phyloP scores from a whole-genome alignment of 2,329 filamentous ascomycete species.

The Sclerotinia borealis region DNA sequence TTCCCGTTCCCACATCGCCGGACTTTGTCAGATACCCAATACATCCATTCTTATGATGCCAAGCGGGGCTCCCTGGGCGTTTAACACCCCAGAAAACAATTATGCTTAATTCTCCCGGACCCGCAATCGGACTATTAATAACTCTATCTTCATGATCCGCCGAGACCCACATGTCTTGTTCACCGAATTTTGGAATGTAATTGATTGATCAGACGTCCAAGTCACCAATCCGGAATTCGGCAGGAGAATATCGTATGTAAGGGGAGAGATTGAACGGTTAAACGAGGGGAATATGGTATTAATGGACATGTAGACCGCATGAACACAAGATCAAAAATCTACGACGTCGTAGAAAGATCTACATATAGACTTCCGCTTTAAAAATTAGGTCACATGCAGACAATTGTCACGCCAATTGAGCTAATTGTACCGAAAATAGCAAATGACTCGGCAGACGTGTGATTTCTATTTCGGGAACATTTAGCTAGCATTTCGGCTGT shows the following conservation, averaged over 20 bases:
- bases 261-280: neutral
- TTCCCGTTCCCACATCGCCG: neutral
- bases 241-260: neutral
- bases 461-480: conserved; percentile 2
- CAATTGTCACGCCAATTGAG: neutral
- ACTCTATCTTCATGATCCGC: neutral
- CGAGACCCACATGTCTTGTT: neutral
- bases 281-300: neutral
- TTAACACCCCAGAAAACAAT: neutral
- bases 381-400: neutral
- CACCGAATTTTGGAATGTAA: neutral
- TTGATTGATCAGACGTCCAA: too few species aligned
- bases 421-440: conserved; percentile 3
- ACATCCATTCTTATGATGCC: neutral
- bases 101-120: neutral
- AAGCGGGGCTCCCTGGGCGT: neutral
- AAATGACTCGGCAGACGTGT: neutral
- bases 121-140: neutral
- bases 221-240: neutral
- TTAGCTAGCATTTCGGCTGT: neutral
- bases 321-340: neutral
- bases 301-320: neutral
- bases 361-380: neutral
- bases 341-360: neutral
- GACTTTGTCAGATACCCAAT: neutral